A percentile compares a stretch with the other conserved stretches of the same genome.
These are phyloP conservation scores for Tricholoma furcatifolium DNA, from an alignment of 768 basidiomycete genomes.

Conservation along the genomic window DNA sequence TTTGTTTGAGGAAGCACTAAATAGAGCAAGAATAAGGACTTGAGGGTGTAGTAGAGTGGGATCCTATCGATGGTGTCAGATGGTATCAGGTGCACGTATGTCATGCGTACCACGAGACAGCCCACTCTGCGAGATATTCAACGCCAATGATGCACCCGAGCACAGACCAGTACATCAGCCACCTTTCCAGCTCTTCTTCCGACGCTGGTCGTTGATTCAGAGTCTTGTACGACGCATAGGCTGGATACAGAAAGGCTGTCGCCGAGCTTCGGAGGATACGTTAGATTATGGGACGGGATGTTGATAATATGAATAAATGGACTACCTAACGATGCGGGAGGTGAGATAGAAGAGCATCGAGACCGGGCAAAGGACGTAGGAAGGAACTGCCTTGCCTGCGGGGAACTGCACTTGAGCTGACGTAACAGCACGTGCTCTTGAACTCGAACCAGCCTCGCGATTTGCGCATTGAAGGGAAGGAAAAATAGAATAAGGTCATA, in stretches of 20 bases:
- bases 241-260: conserved; percentile 85
- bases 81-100: conserved; percentile 1
- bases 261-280: conserved; percentile 40
- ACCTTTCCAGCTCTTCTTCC: conserved; percentile 83
- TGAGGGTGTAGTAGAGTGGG: conserved; percentile 83
- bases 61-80: conserved; percentile 50
- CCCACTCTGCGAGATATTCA: conserved; percentile 86
- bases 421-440: neutral
- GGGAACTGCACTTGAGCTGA: too few species aligned
- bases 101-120: conserved; percentile 77
- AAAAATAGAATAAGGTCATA: too few species aligned
- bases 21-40: conserved; percentile 84
- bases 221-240: conserved; percentile 96
- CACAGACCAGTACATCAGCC: conserved; percentile 98
- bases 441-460: too few species aligned
- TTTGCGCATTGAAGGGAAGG: too few species aligned
- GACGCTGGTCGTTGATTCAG: conserved; percentile 84
- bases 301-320: conserved; percentile 7
- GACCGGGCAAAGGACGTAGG: too few species aligned
- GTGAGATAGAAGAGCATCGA: conserved; percentile 49
- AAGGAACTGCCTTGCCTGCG: too few species aligned
- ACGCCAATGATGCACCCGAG: conserved; percentile 78
- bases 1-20: conserved; percentile 88
- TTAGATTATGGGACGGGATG: neutral
- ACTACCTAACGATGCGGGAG: conserved; percentile 46